phyloP scores from a whole-genome alignment of 768 basidiomycete genomes.

The Multifurca ochricompacta region DNA sequence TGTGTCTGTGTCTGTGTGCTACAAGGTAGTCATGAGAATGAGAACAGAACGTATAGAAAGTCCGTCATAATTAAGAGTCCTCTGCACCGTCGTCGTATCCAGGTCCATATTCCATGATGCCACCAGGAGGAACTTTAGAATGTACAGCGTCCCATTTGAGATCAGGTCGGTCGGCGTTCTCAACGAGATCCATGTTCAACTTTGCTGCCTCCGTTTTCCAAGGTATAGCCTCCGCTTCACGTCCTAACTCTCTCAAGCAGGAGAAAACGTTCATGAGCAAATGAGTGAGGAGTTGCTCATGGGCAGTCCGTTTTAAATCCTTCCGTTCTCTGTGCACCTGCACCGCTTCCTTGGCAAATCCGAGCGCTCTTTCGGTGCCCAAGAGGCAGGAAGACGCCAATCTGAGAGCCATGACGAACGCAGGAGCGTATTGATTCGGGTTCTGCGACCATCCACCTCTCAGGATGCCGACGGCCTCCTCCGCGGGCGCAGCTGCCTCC shows the following conservation, averaged over 20 bases:
- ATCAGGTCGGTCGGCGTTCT: constrained; percentile 1
- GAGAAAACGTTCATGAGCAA: constrained; percentile 15
- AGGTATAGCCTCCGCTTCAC: constrained; percentile 14
- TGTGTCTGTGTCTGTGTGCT: too few relatives aligned
- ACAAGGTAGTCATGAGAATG: not conserved
- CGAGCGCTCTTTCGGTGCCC: not conserved
- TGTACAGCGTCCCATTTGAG: not conserved
- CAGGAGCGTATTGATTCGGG: not conserved
- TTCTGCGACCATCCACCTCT: not conserved
- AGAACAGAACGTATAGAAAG: not conserved
- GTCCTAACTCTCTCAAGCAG: constrained; percentile 4
- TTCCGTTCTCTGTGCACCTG: constrained; percentile 8
- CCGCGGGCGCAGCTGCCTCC: not conserved
- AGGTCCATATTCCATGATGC: not conserved
- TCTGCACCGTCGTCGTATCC: constrained; percentile 1
- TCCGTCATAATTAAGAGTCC: not conserved
- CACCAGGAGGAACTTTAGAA: not conserved
- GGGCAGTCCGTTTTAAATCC: not conserved
- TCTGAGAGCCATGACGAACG: constrained; percentile 6
- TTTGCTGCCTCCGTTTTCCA: constrained; percentile 16
- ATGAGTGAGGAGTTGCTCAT: constrained; percentile 1
- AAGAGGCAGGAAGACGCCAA: constrained; percentile 2
- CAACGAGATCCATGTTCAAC: constrained; percentile 12
- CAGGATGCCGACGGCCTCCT: constrained; percentile 5
- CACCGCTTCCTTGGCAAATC: constrained; percentile 10